These are phyloP conservation scores for Rhipidocladum racemiflorum DNA, from an alignment of 176 grass and related monocot genomes.

Conservation along the genomic window DNA sequence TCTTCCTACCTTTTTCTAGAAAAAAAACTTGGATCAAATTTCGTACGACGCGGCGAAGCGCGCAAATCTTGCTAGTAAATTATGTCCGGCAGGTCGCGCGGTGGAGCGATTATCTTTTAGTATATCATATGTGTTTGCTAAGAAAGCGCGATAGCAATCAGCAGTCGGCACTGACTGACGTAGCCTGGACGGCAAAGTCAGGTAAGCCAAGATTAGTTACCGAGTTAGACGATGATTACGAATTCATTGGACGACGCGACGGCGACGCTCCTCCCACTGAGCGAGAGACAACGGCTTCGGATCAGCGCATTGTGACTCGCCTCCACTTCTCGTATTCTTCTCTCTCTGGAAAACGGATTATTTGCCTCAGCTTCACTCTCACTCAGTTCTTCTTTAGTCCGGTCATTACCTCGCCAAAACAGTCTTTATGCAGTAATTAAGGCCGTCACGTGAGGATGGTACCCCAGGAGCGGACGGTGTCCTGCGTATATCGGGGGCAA, in stretches of 20 bases:
- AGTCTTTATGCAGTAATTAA: background rate
- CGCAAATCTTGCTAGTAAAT: no score
- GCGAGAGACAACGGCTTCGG: background rate
- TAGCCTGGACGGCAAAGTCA: constrained; percentile 38
- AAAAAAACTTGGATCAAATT: no score
- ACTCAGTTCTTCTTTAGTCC: no score
- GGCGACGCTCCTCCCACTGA: background rate
- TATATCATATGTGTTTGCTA: background rate
- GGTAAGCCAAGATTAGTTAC: background rate
- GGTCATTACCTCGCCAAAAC: background rate
- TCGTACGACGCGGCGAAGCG: no score
- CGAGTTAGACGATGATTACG: background rate
- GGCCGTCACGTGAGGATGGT: background rate
- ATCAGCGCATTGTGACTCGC: background rate
- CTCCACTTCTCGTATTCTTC: background rate
- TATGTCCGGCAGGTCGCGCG: background rate
- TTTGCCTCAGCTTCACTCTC: background rate
- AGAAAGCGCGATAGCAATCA: constrained; percentile 8
- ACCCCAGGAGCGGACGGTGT: background rate
- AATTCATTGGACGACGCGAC: background rate
- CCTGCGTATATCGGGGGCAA: background rate
- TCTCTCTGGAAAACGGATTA: background rate
- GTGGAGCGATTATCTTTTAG: constrained; percentile 3
- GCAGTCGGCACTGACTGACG: no score
- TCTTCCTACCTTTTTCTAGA: no score